Base-by-base conservation (phyloP, 2,329 filamentous ascomycete species). In the Pseudofabraea citricarpa region DNA sequence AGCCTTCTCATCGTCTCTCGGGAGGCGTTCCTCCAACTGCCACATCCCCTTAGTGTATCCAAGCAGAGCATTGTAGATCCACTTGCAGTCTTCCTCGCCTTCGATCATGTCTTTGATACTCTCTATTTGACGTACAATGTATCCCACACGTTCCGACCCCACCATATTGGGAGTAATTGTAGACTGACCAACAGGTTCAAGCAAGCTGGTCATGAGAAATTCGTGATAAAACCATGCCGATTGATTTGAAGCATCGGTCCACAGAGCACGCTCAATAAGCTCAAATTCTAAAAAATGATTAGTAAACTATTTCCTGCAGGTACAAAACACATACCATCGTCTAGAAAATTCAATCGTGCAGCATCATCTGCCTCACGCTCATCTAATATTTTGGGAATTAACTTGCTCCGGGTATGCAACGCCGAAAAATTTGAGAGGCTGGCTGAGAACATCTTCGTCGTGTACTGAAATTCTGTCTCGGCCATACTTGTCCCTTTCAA, bases 191-290 rank as follows among this genome's bases (percentile, higher is more conserved):
- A 61, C 68, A 38, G 66, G 68, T 56, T 70, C 73, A 41, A 75
- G 69, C 55, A 86, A 70, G 58, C 83, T 85, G 47, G 81, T 77
- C 68, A 96, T 81, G 45, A 96, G 70, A 58, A 85, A 95, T 55
- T 93, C 86, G 63, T 97, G 90, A 60, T 98, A 97, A 64, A 94
- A 95, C 90, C 93, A 98, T 5, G 96, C 73, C 15, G 90, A 95
- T 61, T 97, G 91, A 45, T 94, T 90, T 27, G 88, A 87, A 47
- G 35, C 35, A 90, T 93, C 61, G 3, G 59, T 62, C 39, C 57
- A 64, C 38, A 97, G 72, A 0, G 86, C 90, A 44, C 83, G 77
- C 43, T 85, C 81, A 20, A 95, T 83, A 33, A 87, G 69, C 20
- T 77, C 72, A 40, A 97, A 72, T 67, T 98, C 93, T 77, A 45